phyloP scores from a whole-genome alignment of 176 grass and related monocot genomes.

The Triticum aestivum region DNA sequence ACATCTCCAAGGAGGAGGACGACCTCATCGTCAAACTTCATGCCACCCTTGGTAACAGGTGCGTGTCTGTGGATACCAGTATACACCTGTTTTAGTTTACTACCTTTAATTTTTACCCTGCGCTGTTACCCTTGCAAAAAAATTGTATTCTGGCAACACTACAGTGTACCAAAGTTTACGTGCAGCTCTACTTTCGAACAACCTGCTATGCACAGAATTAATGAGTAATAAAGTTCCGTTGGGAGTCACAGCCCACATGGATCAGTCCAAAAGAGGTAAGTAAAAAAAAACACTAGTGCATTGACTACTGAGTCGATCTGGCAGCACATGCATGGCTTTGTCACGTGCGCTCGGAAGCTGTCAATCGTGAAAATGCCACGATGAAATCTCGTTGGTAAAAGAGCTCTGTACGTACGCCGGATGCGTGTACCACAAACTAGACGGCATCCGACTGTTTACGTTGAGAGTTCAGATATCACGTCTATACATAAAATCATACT shows the following conservation, averaged over 20 bases:
- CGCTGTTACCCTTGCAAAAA: not conserved
- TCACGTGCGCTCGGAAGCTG: not conserved
- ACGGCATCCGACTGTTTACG: not conserved
- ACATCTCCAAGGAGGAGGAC: constrained; percentile 78
- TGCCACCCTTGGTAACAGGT: constrained; percentile 84
- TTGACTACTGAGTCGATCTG: not conserved
- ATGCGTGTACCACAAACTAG: not conserved
- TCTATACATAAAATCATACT: no score
- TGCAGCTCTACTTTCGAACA: not conserved
- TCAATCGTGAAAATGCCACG: not conserved
- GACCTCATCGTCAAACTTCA: constrained; percentile 84
- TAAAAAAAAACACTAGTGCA: not conserved
- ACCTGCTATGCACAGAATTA: not conserved
- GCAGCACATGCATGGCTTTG: not conserved
- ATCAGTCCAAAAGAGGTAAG: not conserved
- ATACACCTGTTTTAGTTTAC: not conserved
- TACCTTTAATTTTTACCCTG: not conserved
- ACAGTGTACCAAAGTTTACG: no score
- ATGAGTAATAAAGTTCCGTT: not conserved
- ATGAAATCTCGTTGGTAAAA: not conserved
- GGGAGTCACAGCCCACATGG: constrained; percentile 3
- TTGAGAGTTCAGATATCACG: not conserved
- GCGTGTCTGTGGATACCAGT: not conserved
- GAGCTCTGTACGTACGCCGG: not conserved
- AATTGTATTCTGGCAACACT: no score